Evolutionary conservation across 805 yeast genomes (phyloP).

Genomic region (Cyberlindnera galapagoensis): DNA sequence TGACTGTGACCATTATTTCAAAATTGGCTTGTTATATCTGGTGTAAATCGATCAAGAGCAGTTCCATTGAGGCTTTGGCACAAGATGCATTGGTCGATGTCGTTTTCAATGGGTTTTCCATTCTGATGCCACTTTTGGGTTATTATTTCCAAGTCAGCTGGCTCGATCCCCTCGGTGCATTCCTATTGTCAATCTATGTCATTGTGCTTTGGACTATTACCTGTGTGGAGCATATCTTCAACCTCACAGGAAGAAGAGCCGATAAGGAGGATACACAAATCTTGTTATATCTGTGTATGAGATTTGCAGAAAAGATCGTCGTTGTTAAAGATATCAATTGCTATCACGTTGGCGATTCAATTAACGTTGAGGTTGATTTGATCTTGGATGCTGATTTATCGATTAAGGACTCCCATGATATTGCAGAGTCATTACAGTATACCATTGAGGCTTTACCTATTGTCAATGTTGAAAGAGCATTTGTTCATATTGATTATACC

Average conservation of each 20-base stretch:
- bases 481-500: constrained; percentile 68
- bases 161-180: constrained; percentile 73
- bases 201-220: constrained; percentile 56
- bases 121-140: constrained; percentile 64
- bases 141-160: constrained; percentile 50
- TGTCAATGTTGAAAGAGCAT: constrained; percentile 73
- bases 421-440: constrained; percentile 77
- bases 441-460: constrained; percentile 71
- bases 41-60: constrained; percentile 54
- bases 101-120: constrained; percentile 63
- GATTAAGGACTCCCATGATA: constrained; percentile 67
- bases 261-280: constrained; percentile 55
- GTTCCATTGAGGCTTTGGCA: constrained; percentile 71
- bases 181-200: constrained; percentile 53
- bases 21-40: constrained; percentile 58
- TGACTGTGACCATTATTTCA: constrained; percentile 54
- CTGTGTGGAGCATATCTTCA: constrained; percentile 66
- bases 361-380: constrained; percentile 72
- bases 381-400: constrained; percentile 45
- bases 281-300: constrained; percentile 55
- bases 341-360: constrained; percentile 73
- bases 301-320: constrained; percentile 63
- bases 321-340: constrained; percentile 61
- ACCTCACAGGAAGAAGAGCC: constrained; percentile 71
- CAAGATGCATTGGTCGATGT: constrained; percentile 80